These are phyloP conservation scores for Fusarium lateritium DNA, from an alignment of 2,329 filamentous ascomycete genomes.

Conservation along the genomic window DNA sequence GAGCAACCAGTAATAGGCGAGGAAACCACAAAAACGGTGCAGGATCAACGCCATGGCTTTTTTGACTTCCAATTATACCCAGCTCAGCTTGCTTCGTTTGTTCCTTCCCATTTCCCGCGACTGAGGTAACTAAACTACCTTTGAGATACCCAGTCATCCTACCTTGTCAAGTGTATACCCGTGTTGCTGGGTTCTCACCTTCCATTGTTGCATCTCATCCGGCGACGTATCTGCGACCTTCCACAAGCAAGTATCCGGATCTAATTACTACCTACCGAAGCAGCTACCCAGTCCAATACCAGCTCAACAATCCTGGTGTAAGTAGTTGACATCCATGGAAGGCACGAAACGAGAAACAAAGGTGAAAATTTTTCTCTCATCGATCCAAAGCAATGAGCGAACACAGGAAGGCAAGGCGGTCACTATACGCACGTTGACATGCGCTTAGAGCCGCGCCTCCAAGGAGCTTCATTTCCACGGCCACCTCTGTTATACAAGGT, in stretches of 20 bases:
- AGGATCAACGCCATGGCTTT: conserved; percentile 24
- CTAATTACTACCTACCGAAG: conserved; percentile 6
- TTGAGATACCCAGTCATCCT: neutral
- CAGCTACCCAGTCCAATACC: conserved; percentile 9
- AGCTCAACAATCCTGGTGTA: conserved; percentile 22
- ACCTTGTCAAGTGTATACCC: conserved; percentile 15
- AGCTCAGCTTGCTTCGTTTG: conserved; percentile 16
- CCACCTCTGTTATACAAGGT: conserved; percentile 5
- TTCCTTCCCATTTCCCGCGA: conserved; percentile 7
- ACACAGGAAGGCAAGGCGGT: conserved; percentile 3
- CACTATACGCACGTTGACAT: neutral
- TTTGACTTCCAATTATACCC: conserved; percentile 6
- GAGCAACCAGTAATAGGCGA: conserved; percentile 25
- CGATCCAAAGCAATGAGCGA: neutral
- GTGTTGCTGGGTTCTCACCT: conserved; percentile 10
- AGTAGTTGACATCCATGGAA: conserved; percentile 1
- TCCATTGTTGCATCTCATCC: conserved; percentile 2
- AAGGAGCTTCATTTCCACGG: conserved; percentile 13
- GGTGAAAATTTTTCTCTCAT: conserved; percentile 5
- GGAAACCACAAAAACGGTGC: conserved; percentile 1
- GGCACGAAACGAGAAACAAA: conserved; percentile 15
- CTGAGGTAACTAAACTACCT: neutral
- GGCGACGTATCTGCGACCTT: conserved; percentile 32
- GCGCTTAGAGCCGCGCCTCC: conserved; percentile 18
- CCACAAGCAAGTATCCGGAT: conserved; percentile 31